These are phyloP conservation scores for Solanum verrucosum DNA, from an alignment of 257 asterid genomes.

Conservation along the genomic window DNA sequence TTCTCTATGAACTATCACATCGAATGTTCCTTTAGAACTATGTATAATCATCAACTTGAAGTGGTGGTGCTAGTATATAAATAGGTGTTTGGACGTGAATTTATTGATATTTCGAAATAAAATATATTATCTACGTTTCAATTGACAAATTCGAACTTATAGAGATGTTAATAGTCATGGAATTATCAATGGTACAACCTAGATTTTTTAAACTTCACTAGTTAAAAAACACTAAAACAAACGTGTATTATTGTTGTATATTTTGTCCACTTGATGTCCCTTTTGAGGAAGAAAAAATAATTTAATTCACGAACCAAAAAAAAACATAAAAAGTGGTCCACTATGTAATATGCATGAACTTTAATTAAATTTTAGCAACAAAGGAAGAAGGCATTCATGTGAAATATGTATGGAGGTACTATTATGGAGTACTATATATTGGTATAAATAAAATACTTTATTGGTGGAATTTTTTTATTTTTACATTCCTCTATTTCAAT, in stretches of 20 bases:
- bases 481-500: not conserved
- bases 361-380: not conserved
- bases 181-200: not conserved
- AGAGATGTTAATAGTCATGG: not conserved
- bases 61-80: not conserved
- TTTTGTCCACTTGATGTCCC: not conserved
- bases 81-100: not conserved
- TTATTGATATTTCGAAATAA: not conserved
- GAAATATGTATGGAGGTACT: slow-evolving; percentile 1
- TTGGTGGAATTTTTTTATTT: not conserved
- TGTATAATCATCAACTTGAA: not conserved
- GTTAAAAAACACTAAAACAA: not conserved
- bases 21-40: not conserved
- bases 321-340: not conserved
- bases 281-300: not conserved
- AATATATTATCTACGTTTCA: not conserved
- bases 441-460: not conserved
- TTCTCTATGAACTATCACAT: not conserved
- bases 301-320: not conserved
- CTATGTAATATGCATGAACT: not conserved
- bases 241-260: not conserved
- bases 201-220: not conserved
- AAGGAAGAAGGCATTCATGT: slow-evolving; percentile 4
- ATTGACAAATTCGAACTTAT: not conserved
- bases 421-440: not conserved